These are phyloP conservation scores for Quercus tomentella DNA, from an alignment of 331 rosid species.

Conservation along the genomic window DNA sequence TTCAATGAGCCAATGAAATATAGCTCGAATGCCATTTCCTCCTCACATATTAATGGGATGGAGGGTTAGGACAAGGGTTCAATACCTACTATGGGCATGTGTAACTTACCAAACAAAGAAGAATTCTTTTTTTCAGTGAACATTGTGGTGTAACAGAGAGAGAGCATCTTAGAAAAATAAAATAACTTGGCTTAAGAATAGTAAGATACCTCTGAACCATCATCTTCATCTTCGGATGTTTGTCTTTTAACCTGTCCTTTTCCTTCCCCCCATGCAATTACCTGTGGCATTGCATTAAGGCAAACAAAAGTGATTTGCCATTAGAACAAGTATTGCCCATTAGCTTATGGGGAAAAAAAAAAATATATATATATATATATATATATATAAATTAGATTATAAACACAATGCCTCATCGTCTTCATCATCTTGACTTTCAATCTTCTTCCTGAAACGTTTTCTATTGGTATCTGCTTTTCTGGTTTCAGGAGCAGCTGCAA, in stretches of 20 bases:
- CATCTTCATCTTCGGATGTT: constrained; percentile 48
- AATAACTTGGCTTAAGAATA: neutral
- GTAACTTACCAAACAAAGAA: too few relatives aligned
- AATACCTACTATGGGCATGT: neutral
- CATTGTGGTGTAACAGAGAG: neutral
- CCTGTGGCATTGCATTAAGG: constrained; percentile 51
- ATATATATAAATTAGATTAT: constrained; percentile 22
- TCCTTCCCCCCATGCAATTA: constrained; percentile 41
- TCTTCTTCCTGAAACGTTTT: constrained; percentile 79
- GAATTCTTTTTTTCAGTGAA: too few relatives aligned
- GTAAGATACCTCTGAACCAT: constrained; percentile 69
- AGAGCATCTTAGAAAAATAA: neutral
- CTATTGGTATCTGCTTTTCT: constrained; percentile 37
- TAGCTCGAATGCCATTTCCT: too few relatives aligned
- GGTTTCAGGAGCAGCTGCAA: constrained; percentile 29
- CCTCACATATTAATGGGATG: too few relatives aligned
- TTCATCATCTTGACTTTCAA: constrained; percentile 52
- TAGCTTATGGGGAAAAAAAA: constrained; percentile 22
- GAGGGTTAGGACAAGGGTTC: too few relatives aligned
- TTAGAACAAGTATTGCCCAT: constrained; percentile 23
- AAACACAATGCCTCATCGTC: constrained; percentile 57
- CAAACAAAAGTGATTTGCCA: constrained; percentile 25
- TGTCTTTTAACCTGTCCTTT: constrained; percentile 59
- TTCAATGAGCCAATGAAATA: neutral
- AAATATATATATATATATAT: neutral